Base-by-base conservation (phyloP, 2,329 filamentous ascomycete genomes). In the Dryadomyces quercus-mongolicae region DNA sequence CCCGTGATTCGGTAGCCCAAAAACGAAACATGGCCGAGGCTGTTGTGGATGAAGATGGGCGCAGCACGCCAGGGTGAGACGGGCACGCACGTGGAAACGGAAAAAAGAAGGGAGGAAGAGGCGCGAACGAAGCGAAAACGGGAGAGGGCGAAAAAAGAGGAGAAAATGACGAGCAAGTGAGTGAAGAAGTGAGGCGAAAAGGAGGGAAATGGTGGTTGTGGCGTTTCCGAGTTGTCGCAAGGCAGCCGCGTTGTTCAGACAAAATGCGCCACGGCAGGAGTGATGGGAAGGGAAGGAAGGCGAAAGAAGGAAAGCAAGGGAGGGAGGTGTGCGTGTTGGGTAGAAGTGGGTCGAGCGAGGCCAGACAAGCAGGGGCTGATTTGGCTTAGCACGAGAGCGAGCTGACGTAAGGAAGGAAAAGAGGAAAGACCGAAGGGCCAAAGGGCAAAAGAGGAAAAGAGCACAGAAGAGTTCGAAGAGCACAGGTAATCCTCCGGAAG, bases 1-100 rank as follows among this genome's bases (percentile, higher is more conserved):
- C 76, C 74, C 74, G 73, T 60, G 74, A 69, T 63, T 81, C 80
- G 62, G 75, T 73, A 63, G 73, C 71, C 77, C 78, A 82, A 64
- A 82, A 78, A 61, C 76, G 74, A 69, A 83, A 82, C 79, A 82
- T 82, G 69, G 72, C 72, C 69, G 72, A 70, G 42, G 6, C 38
- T 67, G 66, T 63, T 62, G 60, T 53, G 16, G 42, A 44, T 44
- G 42, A 61, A 56, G 36, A 40, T 40, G 36, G 36, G 36, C 36
- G 59, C 60, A 57, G 25, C 36, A 56, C 48, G 57, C 50, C 56
- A 18, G 31, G 40, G 25, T 46, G 38, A 8, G 45, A 49, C 15
- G 36, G 31, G n/a, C 51, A 43, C 42, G 51, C 25, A 36, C 25
- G 42, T 25, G 20, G 31, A 16, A 2, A 40, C 25, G 43, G 49